These are phyloP conservation scores for Immersiella caudata DNA, from an alignment of 495 filamentous ascomycete genomes.

Conservation along the genomic window DNA sequence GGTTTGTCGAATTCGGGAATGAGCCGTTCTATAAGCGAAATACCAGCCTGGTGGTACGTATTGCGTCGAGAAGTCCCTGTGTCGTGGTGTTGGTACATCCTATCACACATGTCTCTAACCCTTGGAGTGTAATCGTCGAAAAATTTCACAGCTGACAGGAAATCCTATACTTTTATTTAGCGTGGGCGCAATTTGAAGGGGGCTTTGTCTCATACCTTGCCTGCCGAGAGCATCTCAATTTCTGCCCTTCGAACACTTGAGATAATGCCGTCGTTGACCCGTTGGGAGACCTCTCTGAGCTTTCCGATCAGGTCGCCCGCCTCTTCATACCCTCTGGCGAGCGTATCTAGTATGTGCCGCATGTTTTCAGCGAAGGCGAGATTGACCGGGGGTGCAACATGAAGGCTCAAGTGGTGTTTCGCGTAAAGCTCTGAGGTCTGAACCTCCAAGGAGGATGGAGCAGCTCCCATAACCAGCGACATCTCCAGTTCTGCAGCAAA, in stretches of 20 bases:
- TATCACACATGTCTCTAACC: slow-evolving; percentile 41
- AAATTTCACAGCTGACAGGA: slow-evolving; percentile 33
- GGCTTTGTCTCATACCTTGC: slow-evolving; percentile 39
- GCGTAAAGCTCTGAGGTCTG: slow-evolving; percentile 38
- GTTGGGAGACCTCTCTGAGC: slow-evolving; percentile 34
- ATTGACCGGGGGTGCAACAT: slow-evolving; percentile 22
- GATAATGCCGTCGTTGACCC: slow-evolving; percentile 37
- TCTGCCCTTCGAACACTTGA: slow-evolving; percentile 45
- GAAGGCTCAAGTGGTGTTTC: slow-evolving; percentile 37
- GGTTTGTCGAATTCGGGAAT: slow-evolving; percentile 32
- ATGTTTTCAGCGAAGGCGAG: slow-evolving; percentile 35
- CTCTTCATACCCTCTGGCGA: slow-evolving; percentile 32
- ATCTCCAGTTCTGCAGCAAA: slow-evolving; percentile 45
- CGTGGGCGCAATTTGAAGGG: neutral
- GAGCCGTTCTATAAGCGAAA: slow-evolving; percentile 42
- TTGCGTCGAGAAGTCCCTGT: slow-evolving; percentile 34
- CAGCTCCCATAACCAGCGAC: slow-evolving; percentile 36
- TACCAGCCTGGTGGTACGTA: slow-evolving; percentile 42
- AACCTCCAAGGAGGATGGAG: slow-evolving; percentile 33
- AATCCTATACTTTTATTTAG: slow-evolving; percentile 36
- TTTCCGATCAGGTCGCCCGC: slow-evolving; percentile 28
- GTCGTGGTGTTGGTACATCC: slow-evolving; percentile 42
- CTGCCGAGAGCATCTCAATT: slow-evolving; percentile 49
- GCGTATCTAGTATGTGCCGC: slow-evolving; percentile 34
- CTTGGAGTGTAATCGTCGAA: slow-evolving; percentile 40